phyloP scores from a whole-genome alignment of 2,329 filamentous ascomycete genomes.

The Phyllosticta capitalensis region DNA sequence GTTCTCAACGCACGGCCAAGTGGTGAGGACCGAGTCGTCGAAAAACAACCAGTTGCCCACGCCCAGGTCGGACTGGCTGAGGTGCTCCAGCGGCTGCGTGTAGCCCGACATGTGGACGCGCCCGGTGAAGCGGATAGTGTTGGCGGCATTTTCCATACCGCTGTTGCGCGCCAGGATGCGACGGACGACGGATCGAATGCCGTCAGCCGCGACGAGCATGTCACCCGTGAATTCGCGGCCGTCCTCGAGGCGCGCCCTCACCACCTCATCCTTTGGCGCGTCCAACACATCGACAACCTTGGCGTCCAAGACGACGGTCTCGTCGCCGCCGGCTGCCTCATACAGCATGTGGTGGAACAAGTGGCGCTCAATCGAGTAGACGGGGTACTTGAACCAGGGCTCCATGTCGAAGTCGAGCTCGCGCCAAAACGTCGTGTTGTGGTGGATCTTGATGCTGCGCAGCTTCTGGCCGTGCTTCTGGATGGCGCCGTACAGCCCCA shows the following conservation, averaged over 20 bases:
- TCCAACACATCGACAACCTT: neutral
- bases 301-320: neutral
- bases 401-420: neutral
- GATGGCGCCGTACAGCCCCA: slow-evolving; percentile 5
- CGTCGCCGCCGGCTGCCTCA: slow-evolving; percentile 2
- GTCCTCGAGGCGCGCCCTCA: neutral
- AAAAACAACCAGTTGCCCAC: neutral
- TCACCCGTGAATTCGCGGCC: neutral
- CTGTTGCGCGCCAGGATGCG: neutral
- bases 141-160: neutral
- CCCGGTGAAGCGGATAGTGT: neutral
- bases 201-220: neutral
- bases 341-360: slow-evolving; percentile 15
- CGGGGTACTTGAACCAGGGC: slow-evolving; percentile 11
- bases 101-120: neutral
- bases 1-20: neutral
- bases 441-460: neutral
- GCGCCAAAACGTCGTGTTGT: neutral
- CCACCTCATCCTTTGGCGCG: neutral
- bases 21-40: neutral
- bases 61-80: neutral
- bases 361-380: slow-evolving; percentile 11
- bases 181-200: neutral
- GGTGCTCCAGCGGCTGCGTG: neutral
- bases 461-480: neutral